phyloP scores from a whole-genome alignment of 306 rosid genomes.

The Medicago truncatula region DNA sequence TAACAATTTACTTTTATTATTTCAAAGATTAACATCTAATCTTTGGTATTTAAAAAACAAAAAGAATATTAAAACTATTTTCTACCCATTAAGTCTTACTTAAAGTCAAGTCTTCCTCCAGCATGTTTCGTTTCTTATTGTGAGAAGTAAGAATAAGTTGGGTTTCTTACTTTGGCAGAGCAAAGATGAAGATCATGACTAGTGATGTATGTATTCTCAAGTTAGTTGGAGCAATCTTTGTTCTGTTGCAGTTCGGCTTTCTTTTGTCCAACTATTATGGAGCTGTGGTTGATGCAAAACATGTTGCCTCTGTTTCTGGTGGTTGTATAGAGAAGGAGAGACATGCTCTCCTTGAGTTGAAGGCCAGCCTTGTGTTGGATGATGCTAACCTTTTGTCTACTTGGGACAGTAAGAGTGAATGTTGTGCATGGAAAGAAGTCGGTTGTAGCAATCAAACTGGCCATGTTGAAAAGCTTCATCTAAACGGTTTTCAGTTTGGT shows the following conservation, averaged over 20 bases:
- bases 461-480: conserved; percentile 5
- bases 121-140: too few relatives aligned
- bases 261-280: not conserved
- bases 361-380: not conserved
- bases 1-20: too few relatives aligned
- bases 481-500: not conserved
- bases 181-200: not conserved
- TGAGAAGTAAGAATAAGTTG: too few relatives aligned
- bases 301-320: not conserved
- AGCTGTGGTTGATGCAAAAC: not conserved
- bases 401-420: not conserved
- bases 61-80: too few relatives aligned
- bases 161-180: too few relatives aligned
- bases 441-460: not conserved
- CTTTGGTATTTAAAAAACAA: too few relatives aligned
- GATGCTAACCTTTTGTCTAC: not conserved
- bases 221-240: conserved; percentile 1
- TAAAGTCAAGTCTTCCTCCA: too few relatives aligned
- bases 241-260: not conserved
- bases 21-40: too few relatives aligned
- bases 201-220: not conserved
- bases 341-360: conserved; percentile 17
- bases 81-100: too few relatives aligned
- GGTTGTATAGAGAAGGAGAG: conserved; percentile 7
- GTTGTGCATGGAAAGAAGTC: not conserved